Evolutionary conservation across 2,329 filamentous ascomycete genomes (phyloP), one percentile per base, ranked within the genome.

Genomic region (Aspergillus felis): DNA sequence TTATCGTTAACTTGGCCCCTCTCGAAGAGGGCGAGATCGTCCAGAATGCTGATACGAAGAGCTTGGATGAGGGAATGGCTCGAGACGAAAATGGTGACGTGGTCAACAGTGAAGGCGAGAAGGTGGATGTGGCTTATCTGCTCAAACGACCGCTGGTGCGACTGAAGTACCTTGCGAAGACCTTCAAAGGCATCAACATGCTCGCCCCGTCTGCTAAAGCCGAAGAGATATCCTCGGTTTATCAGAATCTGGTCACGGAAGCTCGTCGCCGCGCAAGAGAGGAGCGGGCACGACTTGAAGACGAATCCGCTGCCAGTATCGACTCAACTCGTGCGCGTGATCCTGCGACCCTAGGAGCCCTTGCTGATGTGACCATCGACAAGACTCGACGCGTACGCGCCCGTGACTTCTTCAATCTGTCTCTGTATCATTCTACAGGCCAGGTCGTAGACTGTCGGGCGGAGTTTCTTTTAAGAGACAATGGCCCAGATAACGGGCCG

Each of bases 101-200:
- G 17, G 76, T 86, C 51, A 86, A 92, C 63, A 84, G 85, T 35
- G 83, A 93, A 61, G 94, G 93, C 12, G 91, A 97, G 72, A 86
- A 91, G 53, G 92, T 97, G 8, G 94, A 97, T 71, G 94, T 99
- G 50, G 92, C 92, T 7, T 95, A 94, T 74, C 81, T 99, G 49
- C 80, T 99, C 53, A 97, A 96, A 76, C 82, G 93, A 54, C 94
- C 94, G 0, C 77, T 99, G 46, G 87, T 96, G 24, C 85, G 94
- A 50, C 79, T 97, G 59, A 97, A 96, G 73, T 90, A 92, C 73
- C 84, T 99, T 60, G 81, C 87, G 47, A 96, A 92, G 73, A 88
- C 91, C 41, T 85, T 96, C 67, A 91, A 89, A 78, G 88, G 75
- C 0, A 77, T 80, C 57, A 76, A 75, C 56, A 69, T 72, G 53